Evolutionary conservation across 2,329 filamentous ascomycete species (phyloP).

Genomic region (Knufia petricola): DNA sequence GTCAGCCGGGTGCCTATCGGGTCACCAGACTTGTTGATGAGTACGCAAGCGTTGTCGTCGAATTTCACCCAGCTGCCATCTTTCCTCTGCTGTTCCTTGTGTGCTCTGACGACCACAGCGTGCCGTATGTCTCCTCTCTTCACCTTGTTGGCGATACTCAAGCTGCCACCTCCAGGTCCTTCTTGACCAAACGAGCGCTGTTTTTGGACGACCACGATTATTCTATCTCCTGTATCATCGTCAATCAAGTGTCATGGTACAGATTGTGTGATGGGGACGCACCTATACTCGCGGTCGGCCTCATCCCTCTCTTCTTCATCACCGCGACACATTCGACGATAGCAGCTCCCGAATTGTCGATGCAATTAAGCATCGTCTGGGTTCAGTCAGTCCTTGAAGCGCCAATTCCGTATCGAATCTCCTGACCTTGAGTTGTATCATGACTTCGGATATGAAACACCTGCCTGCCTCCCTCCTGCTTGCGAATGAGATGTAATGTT

Average conservation of each 20-base stretch:
- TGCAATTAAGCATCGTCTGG: constrained; percentile 95
- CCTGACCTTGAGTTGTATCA: constrained; percentile 79
- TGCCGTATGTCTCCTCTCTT: constrained; percentile 93
- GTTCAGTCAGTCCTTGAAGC: background rate
- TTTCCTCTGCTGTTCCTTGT: constrained; percentile 72
- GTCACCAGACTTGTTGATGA: constrained; percentile 94
- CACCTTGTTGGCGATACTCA: constrained; percentile 80
- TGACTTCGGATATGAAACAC: constrained; percentile 43
- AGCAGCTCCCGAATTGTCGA: constrained; percentile 98
- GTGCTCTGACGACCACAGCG: constrained; percentile 86
- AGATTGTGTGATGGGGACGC: too few relatives aligned
- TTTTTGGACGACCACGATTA: constrained; percentile 96
- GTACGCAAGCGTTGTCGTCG: constrained; percentile 94
- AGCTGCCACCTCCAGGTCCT: constrained; percentile 51
- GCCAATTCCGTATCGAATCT: background rate
- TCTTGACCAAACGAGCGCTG: constrained; percentile 69
- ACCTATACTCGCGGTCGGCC: constrained; percentile 67
- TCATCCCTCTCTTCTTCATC: constrained; percentile 72
- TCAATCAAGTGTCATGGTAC: too few relatives aligned
- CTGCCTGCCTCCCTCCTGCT: background rate
- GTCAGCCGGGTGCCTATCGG: constrained; percentile 88
- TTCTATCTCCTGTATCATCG: constrained; percentile 65
- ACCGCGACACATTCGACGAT: constrained; percentile 94
- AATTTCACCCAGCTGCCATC: constrained; percentile 89
- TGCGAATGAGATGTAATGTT: background rate